Evolutionary conservation across 2,329 filamentous ascomycete species (phyloP).

Genomic region (Huntiella bhutanensis): DNA sequence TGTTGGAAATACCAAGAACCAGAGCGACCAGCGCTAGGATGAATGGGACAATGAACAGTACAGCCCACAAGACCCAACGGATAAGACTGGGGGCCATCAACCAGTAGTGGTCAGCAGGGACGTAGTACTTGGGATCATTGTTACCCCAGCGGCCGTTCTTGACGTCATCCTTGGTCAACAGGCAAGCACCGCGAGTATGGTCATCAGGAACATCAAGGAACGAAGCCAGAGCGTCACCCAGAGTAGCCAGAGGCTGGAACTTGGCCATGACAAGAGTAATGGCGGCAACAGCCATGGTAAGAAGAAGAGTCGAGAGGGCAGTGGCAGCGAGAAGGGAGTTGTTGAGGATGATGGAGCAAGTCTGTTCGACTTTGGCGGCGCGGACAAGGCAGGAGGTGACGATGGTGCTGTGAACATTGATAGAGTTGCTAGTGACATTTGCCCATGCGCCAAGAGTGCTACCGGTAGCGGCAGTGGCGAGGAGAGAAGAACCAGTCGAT

Average conservation of each 20-base stretch:
- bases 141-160: conserved; percentile 24
- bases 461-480: conserved; percentile 18
- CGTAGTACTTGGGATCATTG: conserved; percentile 25
- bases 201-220: conserved; percentile 28
- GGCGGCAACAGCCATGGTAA: conserved; percentile 17
- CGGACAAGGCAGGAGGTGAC: conserved; percentile 19
- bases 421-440: conserved; percentile 1
- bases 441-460: conserved; percentile 13
- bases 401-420: not conserved
- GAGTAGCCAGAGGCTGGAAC: conserved; percentile 27
- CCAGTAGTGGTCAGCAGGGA: conserved; percentile 25
- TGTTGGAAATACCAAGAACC: conserved; percentile 18
- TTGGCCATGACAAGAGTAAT: conserved; percentile 22
- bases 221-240: conserved; percentile 32
- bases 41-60: conserved; percentile 22
- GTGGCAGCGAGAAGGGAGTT: conserved; percentile 24
- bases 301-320: conserved; percentile 22
- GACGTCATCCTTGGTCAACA: conserved; percentile 29
- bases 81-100: conserved; percentile 22
- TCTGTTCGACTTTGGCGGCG: conserved; percentile 12
- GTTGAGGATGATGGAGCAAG: conserved; percentile 25
- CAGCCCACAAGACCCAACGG: conserved; percentile 24
- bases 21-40: conserved; percentile 23
- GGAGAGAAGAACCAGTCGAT: conserved; percentile 15
- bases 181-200: conserved; percentile 24